Evolutionary conservation across 331 rosid species (phyloP), one percentile per base, ranked within the genome.

Genomic region (Malus hybrid): DNA sequence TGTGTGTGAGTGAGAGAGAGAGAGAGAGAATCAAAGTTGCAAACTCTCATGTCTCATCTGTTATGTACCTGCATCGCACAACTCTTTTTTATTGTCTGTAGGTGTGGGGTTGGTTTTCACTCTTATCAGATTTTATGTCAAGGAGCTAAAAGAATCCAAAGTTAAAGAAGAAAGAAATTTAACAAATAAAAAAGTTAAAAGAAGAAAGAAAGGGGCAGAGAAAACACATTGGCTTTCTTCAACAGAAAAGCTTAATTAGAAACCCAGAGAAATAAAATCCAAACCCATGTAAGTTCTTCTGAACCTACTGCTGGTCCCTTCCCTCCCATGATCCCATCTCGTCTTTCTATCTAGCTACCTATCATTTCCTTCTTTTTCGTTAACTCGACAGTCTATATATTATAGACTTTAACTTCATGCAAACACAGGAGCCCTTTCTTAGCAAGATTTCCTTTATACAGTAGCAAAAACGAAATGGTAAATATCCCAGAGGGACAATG

Each of bases 241-340:
- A 67, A 18, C 73, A 80, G 78, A 78, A 54, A 82, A 80, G 82
- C 81, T 39, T 10, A 39, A 39, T 76, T 74, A 72, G 67, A 70
- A 84, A 67, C 63, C 71, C 74, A 46, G 79, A 80, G 50, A 82
- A 80, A 65, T 70, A 75, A 73, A 83, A 71, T 84, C 62, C 72
- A 77, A 83, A 82, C 68, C 78, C 78, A 85, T 74, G 84, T 69
- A 83, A 79, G 48, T 74, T 67, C 74, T 71, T 84, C 85, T 80
- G 87, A 80, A 88, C 76, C 75, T 70, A 79, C 86, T 76, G 78
- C 87, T 81, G 96, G 88, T 88, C 85, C 86, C 88, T 80, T 50
- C 61, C 50, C 65, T 39, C 46, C 12, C 46, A 39, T 39, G 46
- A 39, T 54, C 63, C 63, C 29, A n/a, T 65, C 55, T 62, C 16